Evolutionary conservation across 2,329 filamentous ascomycete genomes (phyloP).

Genomic region (Aspergillus carbonarius): DNA sequence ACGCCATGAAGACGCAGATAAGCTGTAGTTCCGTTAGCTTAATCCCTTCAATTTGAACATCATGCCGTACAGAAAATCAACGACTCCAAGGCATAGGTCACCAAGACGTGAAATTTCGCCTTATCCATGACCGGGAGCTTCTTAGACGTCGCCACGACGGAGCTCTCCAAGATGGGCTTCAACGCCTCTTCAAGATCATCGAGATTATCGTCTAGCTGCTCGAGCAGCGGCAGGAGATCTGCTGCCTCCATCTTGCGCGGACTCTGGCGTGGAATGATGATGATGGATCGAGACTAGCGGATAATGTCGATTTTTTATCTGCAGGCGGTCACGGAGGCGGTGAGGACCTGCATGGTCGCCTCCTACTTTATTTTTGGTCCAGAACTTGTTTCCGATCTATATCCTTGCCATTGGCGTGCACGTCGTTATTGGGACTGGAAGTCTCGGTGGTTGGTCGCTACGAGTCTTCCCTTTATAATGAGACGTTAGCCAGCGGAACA

Average conservation of each 20-base stretch:
- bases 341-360: constrained; percentile 6
- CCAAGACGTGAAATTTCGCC: constrained; percentile 87
- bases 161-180: constrained; percentile 66
- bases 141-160: constrained; percentile 66
- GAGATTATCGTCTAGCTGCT: constrained; percentile 73
- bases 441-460: neutral
- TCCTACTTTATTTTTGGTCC: neutral
- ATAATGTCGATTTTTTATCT: constrained; percentile 21
- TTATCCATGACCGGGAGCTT: constrained; percentile 91
- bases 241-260: constrained; percentile 50
- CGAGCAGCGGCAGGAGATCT: constrained; percentile 66
- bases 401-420: neutral
- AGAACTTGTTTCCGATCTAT: neutral
- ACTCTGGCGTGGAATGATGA: constrained; percentile 7
- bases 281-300: neutral
- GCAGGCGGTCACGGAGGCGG: constrained; percentile 24
- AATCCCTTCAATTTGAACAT: constrained; percentile 6
- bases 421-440: no score
- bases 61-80: constrained; percentile 71
- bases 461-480: neutral
- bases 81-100: constrained; percentile 87
- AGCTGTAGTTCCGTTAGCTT: constrained; percentile 47
- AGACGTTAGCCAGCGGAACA: neutral
- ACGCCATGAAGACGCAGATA: constrained; percentile 75
- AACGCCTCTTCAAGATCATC: constrained; percentile 75